phyloP scores from a whole-genome alignment of 2,329 filamentous ascomycete genomes.

The Fusarium sp. region DNA sequence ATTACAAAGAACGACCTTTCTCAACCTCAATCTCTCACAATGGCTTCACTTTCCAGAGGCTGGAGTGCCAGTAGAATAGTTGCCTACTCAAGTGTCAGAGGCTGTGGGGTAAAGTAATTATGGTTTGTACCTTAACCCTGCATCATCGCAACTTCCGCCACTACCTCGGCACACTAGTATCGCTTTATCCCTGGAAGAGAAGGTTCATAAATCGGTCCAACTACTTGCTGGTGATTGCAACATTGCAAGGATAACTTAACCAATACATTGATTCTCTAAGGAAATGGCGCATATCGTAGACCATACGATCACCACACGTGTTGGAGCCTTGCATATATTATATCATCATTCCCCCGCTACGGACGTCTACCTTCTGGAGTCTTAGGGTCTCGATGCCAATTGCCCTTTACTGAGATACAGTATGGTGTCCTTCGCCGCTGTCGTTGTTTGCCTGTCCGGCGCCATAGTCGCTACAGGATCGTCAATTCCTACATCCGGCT shows the following conservation, averaged over 20 bases:
- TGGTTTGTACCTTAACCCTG: background rate
- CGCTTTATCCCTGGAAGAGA: background rate
- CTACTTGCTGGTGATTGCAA: accelerated
- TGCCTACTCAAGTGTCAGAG: accelerated
- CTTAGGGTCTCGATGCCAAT: too few species aligned
- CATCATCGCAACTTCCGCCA: too few species aligned
- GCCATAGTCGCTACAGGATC: background rate
- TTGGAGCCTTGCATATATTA: background rate
- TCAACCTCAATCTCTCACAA: accelerated
- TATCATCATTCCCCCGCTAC: background rate
- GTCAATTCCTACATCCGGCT: background rate
- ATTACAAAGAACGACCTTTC: accelerated
- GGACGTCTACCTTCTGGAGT: background rate
- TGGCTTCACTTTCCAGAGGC: background rate
- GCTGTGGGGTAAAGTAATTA: accelerated
- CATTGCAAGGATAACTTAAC: background rate
- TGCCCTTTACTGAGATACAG: background rate
- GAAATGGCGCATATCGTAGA: accelerated
- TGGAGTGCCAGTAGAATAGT: background rate
- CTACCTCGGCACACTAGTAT: background rate
- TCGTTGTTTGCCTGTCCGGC: background rate
- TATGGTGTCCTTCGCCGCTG: background rate
- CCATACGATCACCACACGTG: background rate
- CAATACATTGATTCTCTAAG: accelerated
- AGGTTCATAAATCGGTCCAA: background rate